These are phyloP conservation scores for Dictyostelium capitatum DNA, from an alignment of 78 protist species.

Conservation along the genomic window DNA sequence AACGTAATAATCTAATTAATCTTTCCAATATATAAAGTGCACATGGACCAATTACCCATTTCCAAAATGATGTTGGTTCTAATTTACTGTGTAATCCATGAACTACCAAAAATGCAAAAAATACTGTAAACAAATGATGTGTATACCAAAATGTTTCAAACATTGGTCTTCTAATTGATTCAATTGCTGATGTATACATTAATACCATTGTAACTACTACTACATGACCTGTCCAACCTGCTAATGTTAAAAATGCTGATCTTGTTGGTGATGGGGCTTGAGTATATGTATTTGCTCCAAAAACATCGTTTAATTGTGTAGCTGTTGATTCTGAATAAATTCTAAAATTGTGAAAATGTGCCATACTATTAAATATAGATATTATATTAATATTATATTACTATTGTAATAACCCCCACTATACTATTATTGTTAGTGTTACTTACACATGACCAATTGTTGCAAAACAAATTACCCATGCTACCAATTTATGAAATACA, in stretches of 20 bases:
- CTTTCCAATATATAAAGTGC: slow-evolving; percentile 91
- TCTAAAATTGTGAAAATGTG: slow-evolving; percentile 62
- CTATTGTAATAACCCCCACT: no score
- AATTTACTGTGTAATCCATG: slow-evolving; percentile 88
- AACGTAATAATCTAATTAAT: slow-evolving; percentile 69
- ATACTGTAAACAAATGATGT: slow-evolving; percentile 94
- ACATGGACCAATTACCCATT: slow-evolving; percentile 90
- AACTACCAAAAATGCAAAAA: slow-evolving; percentile 81
- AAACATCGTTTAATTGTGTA: neutral
- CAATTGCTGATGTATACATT: slow-evolving; percentile 89
- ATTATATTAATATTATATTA: neutral
- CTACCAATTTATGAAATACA: slow-evolving; percentile 84
- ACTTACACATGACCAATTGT: slow-evolving; percentile 78
- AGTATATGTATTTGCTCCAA: neutral
- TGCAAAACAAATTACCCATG: slow-evolving; percentile 81
- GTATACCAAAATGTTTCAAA: slow-evolving; percentile 95
- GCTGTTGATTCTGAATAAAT: neutral
- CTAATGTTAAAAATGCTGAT: slow-evolving; percentile 40
- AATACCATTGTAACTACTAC: slow-evolving; percentile 86
- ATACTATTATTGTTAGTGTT: neutral
- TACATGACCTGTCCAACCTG: slow-evolving; percentile 88
- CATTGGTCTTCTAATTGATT: slow-evolving; percentile 81
- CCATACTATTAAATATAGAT: slow-evolving; percentile 45
- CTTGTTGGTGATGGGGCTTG: neutral
- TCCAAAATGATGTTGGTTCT: slow-evolving; percentile 84